Conservation (phyloP, 108 stramenopile genomes). For the Nitzschia sp. region DNA sequence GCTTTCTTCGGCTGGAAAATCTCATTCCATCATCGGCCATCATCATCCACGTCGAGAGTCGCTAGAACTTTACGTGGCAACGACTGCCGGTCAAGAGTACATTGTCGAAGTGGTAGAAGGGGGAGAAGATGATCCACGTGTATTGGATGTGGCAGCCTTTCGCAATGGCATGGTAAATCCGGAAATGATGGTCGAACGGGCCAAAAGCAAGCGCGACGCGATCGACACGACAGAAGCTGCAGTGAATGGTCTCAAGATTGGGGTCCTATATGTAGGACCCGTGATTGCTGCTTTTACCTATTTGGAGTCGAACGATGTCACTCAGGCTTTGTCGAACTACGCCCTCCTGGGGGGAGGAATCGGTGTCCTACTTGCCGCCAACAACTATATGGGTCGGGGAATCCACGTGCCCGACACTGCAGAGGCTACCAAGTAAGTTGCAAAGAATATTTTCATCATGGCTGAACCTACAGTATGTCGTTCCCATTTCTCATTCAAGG, state of each 20-base stretch:
- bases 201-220: slow-evolving; percentile 29
- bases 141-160: slow-evolving; percentile 39
- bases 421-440: slow-evolving; percentile 28
- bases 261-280: slow-evolving; percentile 25
- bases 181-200: slow-evolving; percentile 29
- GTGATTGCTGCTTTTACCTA: slow-evolving; percentile 18
- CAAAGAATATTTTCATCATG: too few species aligned
- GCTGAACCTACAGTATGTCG: too few species aligned
- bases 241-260: slow-evolving; percentile 30
- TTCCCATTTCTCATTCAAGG: too few species aligned
- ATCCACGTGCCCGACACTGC: slow-evolving; percentile 28
- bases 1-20: too few species aligned
- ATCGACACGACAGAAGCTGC: slow-evolving; percentile 23
- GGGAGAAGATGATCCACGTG: slow-evolving; percentile 31
- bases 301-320: slow-evolving; percentile 7
- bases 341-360: slow-evolving; percentile 24
- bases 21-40: too few species aligned
- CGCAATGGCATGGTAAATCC: slow-evolving; percentile 29
- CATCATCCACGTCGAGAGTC: too few species aligned
- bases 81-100: not conserved
- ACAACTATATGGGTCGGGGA: slow-evolving; percentile 24
- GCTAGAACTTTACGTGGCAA: not conserved
- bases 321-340: slow-evolving; percentile 14
- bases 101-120: slow-evolving; percentile 22
- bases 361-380: slow-evolving; percentile 19